Evolutionary conservation across 1,284 basidiomycete genomes (phyloP).

Genomic region (Ustilago cynodontis): DNA sequence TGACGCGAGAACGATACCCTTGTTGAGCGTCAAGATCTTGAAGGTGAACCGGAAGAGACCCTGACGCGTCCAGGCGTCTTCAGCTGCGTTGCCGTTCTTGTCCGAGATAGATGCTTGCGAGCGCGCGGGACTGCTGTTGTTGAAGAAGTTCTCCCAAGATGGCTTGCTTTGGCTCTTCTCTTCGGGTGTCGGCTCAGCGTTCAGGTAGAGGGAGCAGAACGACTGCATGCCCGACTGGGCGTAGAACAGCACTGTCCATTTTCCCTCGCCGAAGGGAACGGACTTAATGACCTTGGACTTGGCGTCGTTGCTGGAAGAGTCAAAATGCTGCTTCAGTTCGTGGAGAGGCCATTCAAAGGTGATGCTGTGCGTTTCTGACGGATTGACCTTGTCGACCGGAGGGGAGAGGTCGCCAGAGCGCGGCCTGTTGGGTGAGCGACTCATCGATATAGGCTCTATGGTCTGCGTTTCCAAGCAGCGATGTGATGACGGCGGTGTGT

Average conservation of each 20-base stretch:
- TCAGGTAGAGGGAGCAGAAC: constrained; percentile 64
- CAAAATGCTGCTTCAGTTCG: constrained; percentile 69
- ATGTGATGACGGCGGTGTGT: background rate
- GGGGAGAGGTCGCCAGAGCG: constrained; percentile 33
- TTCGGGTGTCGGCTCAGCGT: constrained; percentile 58
- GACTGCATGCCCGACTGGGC: constrained; percentile 62
- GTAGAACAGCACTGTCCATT: constrained; percentile 64
- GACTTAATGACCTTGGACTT: constrained; percentile 71
- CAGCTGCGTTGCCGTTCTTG: constrained; percentile 47
- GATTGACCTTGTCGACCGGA: constrained; percentile 38
- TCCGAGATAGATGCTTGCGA: constrained; percentile 18
- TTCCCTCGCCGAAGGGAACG: constrained; percentile 57
- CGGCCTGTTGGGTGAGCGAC: constrained; percentile 27
- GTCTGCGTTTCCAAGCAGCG: background rate
- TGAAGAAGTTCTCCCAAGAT: constrained; percentile 33
- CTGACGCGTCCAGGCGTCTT: constrained; percentile 83
- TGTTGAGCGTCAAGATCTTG: constrained; percentile 75
- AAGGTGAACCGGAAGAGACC: constrained; percentile 86
- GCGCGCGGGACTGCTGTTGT: constrained; percentile 16
- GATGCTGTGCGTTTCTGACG: constrained; percentile 52
- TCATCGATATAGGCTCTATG: constrained; percentile 16
- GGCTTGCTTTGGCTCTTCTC: constrained; percentile 46
- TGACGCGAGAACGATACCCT: constrained; percentile 72
- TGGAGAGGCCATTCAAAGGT: constrained; percentile 63
- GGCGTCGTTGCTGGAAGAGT: constrained; percentile 66